Conservation (phyloP, 108 stramenopile genomes). For the Cylindrotheca fusiformis region DNA sequence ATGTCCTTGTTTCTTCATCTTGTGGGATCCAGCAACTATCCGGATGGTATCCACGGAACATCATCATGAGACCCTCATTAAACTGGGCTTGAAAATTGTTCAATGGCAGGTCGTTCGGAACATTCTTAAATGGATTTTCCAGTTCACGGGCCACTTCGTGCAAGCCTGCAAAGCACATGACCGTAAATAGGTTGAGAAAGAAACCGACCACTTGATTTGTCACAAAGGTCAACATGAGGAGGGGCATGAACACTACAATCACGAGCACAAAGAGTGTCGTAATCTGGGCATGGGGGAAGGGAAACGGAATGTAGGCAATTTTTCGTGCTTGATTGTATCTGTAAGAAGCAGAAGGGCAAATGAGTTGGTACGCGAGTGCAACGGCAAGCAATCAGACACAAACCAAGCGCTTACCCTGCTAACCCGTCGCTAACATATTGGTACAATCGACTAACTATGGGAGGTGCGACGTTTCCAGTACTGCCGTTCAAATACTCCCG, state of each 20-base stretch:
- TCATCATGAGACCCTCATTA: slow-evolving; percentile 67
- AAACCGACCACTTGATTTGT: slow-evolving; percentile 37
- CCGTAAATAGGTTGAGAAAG: slow-evolving; percentile 55
- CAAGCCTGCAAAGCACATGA: slow-evolving; percentile 54
- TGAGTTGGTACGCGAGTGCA: background rate
- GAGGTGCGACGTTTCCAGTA: slow-evolving; percentile 40
- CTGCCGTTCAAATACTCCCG: slow-evolving; percentile 67
- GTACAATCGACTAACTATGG: slow-evolving; percentile 59
- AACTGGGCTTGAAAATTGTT: slow-evolving; percentile 81
- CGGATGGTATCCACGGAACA: slow-evolving; percentile 75
- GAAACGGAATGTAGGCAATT: slow-evolving; percentile 77
- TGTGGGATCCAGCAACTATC: slow-evolving; percentile 51
- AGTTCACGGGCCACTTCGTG: slow-evolving; percentile 67
- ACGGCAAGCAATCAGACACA: background rate
- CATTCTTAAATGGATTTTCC: slow-evolving; percentile 73
- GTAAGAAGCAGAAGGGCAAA: background rate
- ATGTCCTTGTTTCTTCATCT: background rate
- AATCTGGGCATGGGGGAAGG: slow-evolving; percentile 75
- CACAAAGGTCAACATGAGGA: slow-evolving; percentile 62
- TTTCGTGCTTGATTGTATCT: slow-evolving; percentile 78
- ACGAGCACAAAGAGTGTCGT: slow-evolving; percentile 50
- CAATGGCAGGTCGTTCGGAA: slow-evolving; percentile 81
- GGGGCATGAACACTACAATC: slow-evolving; percentile 43
- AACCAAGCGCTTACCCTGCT: slow-evolving; percentile 13
- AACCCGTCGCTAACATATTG: slow-evolving; percentile 65